Conservation (phyloP, 345 rosid genomes). For the Boechera retrofracta region DNA sequence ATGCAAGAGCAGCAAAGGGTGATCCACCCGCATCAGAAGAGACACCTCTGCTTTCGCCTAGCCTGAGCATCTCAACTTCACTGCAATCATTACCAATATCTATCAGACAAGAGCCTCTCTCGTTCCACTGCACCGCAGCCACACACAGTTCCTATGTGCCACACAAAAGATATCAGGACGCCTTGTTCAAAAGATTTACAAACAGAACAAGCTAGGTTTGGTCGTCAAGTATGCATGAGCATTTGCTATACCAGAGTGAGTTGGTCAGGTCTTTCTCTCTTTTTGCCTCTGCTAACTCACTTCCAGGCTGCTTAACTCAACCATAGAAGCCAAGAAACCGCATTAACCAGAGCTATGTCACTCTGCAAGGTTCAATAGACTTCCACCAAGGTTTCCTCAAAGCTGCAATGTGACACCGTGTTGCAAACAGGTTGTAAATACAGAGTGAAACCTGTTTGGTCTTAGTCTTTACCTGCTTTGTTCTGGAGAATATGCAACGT, state of each 20-base stretch:
- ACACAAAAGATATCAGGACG: not conserved
- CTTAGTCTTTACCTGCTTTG: not conserved
- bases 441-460: not conserved
- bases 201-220: not conserved
- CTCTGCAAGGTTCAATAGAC: too few species aligned
- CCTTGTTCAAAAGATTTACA: not conserved
- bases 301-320: slow-evolving; percentile 44
- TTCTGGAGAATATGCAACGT: not conserved
- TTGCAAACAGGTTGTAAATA: not conserved
- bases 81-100: slow-evolving; percentile 51
- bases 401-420: not conserved
- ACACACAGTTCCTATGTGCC: slow-evolving; percentile 1
- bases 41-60: slow-evolving; percentile 72
- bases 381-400: too few species aligned
- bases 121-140: not conserved
- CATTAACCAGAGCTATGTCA: not conserved
- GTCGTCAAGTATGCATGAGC: not conserved
- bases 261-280: not conserved
- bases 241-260: not conserved
- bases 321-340: not conserved
- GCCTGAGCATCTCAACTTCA: slow-evolving; percentile 54
- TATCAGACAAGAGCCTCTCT: not conserved
- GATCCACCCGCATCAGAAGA: slow-evolving; percentile 70
- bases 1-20: slow-evolving; percentile 61
- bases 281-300: slow-evolving; percentile 63